Percentiles rank a stretch among this genome's conserved stretches.
Conservation (phyloP, 169 alveolate species). For the Plasmodium inui region DNA sequence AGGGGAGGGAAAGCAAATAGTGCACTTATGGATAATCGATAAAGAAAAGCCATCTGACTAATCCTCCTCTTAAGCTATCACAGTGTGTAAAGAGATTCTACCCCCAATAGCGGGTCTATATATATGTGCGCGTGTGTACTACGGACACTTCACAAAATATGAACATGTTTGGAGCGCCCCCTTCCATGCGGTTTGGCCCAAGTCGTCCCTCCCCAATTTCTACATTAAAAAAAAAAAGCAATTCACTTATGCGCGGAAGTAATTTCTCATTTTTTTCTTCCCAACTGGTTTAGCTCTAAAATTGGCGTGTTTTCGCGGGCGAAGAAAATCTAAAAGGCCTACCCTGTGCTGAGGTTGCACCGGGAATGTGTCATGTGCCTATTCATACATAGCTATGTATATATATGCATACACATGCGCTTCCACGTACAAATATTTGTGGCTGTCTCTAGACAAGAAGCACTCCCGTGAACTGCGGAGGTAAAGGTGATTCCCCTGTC, state of each 20-base stretch:
- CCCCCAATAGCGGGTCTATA: background rate
- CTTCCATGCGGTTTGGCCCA: background rate
- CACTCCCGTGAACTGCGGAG: background rate
- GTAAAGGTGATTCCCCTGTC: background rate
- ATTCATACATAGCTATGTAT: background rate
- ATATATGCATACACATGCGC: background rate
- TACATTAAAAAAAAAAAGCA: background rate
- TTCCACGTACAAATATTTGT: background rate
- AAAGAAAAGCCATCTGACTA: background rate
- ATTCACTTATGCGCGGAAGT: background rate
- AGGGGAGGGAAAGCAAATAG: background rate
- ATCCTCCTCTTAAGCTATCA: background rate
- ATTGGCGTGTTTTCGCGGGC: background rate
- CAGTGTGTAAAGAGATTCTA: background rate
- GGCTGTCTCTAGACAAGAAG: constrained; percentile 29
- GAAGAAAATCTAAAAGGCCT: background rate
- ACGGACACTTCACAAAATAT: background rate
- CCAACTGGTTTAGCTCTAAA: background rate
- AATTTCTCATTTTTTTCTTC: background rate
- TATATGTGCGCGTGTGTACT: background rate
- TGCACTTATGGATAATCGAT: background rate
- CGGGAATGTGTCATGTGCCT: background rate
- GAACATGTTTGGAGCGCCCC: background rate
- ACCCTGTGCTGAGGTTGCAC: background rate
- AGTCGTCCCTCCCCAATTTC: background rate